These are phyloP conservation scores for Pleurotus giganteus DNA, from an alignment of 768 basidiomycete genomes.

Conservation along the genomic window DNA sequence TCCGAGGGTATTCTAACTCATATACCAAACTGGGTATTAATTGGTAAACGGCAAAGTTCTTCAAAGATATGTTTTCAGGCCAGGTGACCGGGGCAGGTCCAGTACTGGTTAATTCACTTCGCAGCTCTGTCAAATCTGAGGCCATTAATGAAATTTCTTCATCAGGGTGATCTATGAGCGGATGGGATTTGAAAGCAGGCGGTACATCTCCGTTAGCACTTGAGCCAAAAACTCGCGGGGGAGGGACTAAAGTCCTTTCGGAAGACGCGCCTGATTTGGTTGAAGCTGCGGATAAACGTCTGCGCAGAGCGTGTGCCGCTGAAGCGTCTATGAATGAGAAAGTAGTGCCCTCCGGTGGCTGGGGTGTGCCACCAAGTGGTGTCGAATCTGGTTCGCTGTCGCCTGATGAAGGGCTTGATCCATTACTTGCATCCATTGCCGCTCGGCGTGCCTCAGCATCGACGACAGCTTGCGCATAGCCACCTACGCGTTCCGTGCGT, in stretches of 20 bases:
- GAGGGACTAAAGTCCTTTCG: not conserved
- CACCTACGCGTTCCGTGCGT: conserved; percentile 56
- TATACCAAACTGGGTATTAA: conserved; percentile 92
- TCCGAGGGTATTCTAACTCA: conserved; percentile 94
- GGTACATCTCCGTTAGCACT: conserved; percentile 11
- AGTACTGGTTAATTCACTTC: conserved; percentile 69
- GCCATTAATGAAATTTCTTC: conserved; percentile 65
- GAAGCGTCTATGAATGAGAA: conserved; percentile 53
- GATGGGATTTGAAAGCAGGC: conserved; percentile 32
- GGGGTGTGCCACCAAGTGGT: conserved; percentile 39
- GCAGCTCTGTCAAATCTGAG: conserved; percentile 70
- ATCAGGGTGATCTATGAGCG: conserved; percentile 66
- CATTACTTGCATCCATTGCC: conserved; percentile 31
- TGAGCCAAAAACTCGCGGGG: not conserved
- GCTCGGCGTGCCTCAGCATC: conserved; percentile 46
- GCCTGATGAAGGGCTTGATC: conserved; percentile 17
- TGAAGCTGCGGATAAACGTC: conserved; percentile 48
- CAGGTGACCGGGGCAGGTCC: conserved; percentile 71
- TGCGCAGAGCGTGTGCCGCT: conserved; percentile 52
- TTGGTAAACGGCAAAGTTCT: conserved; percentile 83
- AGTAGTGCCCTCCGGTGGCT: conserved; percentile 40
- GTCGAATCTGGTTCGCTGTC: conserved; percentile 27
- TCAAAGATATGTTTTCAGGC: conserved; percentile 81
- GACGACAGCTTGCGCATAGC: conserved; percentile 60
- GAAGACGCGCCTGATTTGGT: conserved; percentile 12